These are phyloP conservation scores for Tolypocladium ovalisporum DNA, from an alignment of 2,329 filamentous ascomycete genomes.

Conservation along the genomic window DNA sequence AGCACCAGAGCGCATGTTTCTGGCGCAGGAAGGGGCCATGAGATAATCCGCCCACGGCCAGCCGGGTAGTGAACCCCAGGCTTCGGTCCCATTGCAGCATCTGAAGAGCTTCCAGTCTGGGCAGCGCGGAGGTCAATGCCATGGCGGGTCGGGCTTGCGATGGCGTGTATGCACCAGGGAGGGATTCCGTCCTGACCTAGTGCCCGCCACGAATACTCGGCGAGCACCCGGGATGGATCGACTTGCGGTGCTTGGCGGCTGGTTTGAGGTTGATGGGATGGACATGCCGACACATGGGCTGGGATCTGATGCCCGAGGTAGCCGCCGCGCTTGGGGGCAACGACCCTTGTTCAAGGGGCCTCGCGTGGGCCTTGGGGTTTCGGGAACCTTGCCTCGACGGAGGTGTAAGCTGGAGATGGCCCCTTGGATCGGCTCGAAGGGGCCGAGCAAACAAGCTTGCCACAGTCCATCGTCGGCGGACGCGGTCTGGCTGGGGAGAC, in stretches of 20 bases:
- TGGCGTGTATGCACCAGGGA: not conserved
- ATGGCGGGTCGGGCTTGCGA: not conserved
- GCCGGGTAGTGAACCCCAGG: not conserved
- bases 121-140: not conserved
- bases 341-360: not conserved
- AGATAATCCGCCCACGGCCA: not conserved
- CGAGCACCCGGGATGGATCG: not conserved
- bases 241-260: conserved; percentile 3
- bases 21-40: not conserved
- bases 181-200: not conserved
- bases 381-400: not conserved
- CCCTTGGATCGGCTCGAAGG: not conserved
- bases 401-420: not conserved
- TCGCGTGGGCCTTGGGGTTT: not conserved
- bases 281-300: conserved; percentile 1
- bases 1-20: not conserved
- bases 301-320: conserved; percentile 29
- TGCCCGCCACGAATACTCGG: not conserved
- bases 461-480: not conserved
- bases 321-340: not conserved
- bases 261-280: conserved; percentile 45
- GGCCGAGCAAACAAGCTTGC: not conserved
- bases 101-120: not conserved
- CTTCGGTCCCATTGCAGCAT: not conserved
- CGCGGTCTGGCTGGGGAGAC: not conserved